Evolutionary conservation across 768 basidiomycete species (phyloP), one percentile per base, ranked within the genome.

Genomic region (Antrodiella citrinella): DNA sequence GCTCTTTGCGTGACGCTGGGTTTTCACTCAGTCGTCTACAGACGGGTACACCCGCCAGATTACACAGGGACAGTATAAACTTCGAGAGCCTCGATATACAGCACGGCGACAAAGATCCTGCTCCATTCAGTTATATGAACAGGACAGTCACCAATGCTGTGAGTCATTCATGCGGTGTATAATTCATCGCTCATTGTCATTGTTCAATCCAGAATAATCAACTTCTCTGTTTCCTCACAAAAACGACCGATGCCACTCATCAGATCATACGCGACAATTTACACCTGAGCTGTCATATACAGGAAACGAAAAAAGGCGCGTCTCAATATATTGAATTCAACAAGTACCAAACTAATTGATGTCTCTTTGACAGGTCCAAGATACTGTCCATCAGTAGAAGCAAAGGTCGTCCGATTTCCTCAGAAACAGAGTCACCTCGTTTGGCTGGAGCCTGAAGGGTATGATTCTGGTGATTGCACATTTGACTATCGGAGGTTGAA

Each of bases 371-470:
- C 41, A 91, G 90, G 91, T 1, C 92, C 92, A 4, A 78, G 92
- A 18, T 95, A 95, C 64, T 95, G 92, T 55, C 92, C 92, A 4
- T 91, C 89, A 0, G 73, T 95, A 0, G 92, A 95, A 64, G 80
- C 88, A 9, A 95, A 95, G 63, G 79, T 95, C 7, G 71, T 81
- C 35, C 78, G 90, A 11, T 94, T 94, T 62, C 76, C 76, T 2
- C 67, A 86, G 53, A 91, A 86, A 64, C 66, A 71, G 4, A 67
- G 68, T 3, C 92, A 95, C 59, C 81, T 67, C 2, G 75, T 94
- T 39, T 95, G 91, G 91, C 71, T 95, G 2, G 92, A 95, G 61
- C 92, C 91, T 0, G 92, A 95, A 62, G 92, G 92, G 0, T 92
- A 90, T 51, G 87, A 91, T 59, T 88, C 91, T 13, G 82, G 91